Conservation (phyloP, 2,329 filamentous ascomycete species). For the Colletotrichum cuscutae region DNA sequence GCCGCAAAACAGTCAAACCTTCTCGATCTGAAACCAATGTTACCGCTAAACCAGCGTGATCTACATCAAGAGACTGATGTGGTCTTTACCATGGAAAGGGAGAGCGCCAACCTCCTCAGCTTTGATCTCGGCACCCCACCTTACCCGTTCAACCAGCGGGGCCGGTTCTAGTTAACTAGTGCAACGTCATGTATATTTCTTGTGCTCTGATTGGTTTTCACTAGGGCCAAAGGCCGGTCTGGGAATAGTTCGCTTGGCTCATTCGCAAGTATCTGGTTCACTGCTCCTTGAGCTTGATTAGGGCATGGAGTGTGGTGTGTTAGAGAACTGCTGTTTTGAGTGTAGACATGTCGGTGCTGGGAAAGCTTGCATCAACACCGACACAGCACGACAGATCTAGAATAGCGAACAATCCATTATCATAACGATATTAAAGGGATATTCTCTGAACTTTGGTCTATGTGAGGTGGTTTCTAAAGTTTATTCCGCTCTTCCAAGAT, state of each 20-base stretch:
- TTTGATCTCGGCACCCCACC: slow-evolving; percentile 25
- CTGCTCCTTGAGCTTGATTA: background rate
- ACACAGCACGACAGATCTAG: background rate
- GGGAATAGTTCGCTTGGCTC: background rate
- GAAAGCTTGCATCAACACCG: background rate
- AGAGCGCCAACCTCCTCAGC: background rate
- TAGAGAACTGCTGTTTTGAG: background rate
- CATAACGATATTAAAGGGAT: background rate
- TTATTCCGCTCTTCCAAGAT: background rate
- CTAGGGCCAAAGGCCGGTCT: background rate
- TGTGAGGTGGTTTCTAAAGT: background rate
- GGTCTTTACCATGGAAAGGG: background rate
- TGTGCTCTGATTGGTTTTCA: background rate
- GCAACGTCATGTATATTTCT: background rate
- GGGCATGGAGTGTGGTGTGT: background rate
- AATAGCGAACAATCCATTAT: background rate
- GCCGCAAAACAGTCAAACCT: background rate
- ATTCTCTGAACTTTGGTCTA: background rate
- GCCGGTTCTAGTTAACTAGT: background rate
- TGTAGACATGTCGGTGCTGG: background rate
- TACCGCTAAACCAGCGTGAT: background rate
- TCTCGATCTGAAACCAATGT: background rate
- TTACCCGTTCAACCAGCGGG: background rate
- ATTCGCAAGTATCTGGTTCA: background rate
- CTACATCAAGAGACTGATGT: background rate